Base-by-base conservation (phyloP, 1,284 basidiomycete genomes). In the Moniliophthora roreri region DNA sequence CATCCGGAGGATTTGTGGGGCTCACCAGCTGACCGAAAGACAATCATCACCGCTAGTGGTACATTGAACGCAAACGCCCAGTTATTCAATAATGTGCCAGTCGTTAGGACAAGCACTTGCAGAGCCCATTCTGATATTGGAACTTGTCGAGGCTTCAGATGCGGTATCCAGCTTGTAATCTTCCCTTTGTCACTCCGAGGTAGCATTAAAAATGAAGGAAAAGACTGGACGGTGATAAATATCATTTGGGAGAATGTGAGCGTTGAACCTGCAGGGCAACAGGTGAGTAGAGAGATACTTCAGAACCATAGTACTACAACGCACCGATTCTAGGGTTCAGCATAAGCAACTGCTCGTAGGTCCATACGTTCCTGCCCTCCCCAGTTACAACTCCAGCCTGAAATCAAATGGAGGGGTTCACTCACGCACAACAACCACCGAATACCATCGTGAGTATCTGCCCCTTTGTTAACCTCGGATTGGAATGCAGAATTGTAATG, bases 21-120 rank as follows among this genome's bases (percentile, higher is more conserved):
- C 79, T 68, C 59, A 83, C 92, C 92, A 34, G 91, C 93, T 45
- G 90, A 93, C 37, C 93, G 81, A 66, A 95, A 93, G 26, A 96
- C 87, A 60, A 95, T 95, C 63, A 94, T 86, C 0, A 96, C 75
- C 0, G 91, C 84, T 50, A 94, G 75, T 3, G 92, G 92, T 0
- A 95, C 88, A 54, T 85, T 74, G 62, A 78, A 92, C 0, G 86
- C 87, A 66, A 90, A 95, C 1, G 89, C 91, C 78, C 85, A 87
- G 64, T 95, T 95, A 69, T 94, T 95, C 61, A 96, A 68, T 41
- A 90, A 65, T 26, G 86, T 86, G 39, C 89, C 85, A 15, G 79
- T 74, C 4, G 85, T 81, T 53, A 92, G 79, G 18, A 94, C 77
- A 15, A 85, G 63, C 0, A 95, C 93, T 69, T 95, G 92, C 0